These are phyloP conservation scores for Scorias spongiosa DNA, from an alignment of 2,329 filamentous ascomycete genomes.

Conservation along the genomic window DNA sequence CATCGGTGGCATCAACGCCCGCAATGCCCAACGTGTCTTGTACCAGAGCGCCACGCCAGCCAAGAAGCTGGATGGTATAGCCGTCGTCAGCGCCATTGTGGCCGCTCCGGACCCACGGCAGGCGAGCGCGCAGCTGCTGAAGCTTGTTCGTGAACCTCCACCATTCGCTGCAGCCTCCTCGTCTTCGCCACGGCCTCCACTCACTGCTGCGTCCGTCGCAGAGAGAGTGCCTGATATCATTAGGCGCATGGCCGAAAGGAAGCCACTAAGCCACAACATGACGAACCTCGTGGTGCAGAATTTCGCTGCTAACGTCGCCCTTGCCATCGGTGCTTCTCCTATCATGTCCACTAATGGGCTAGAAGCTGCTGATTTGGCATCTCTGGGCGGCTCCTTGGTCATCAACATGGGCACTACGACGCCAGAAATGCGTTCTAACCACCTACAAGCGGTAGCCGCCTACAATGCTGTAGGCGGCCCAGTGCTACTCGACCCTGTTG, in stretches of 20 bases:
- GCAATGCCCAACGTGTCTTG: conserved; percentile 59
- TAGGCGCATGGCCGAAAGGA: conserved; percentile 42
- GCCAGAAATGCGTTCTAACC: conserved; percentile 55
- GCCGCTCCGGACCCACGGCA: conserved; percentile 50
- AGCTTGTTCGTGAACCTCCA: conserved; percentile 35
- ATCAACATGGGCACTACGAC: conserved; percentile 93
- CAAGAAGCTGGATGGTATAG: conserved; percentile 63
- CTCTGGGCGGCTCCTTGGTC: conserved; percentile 62
- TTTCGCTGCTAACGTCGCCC: conserved; percentile 79
- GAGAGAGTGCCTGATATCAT: conserved; percentile 27
- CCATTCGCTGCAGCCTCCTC: conserved; percentile 15
- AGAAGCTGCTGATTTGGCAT: conserved; percentile 68
- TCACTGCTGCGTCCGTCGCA: conserved; percentile 14
- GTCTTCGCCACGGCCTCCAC: conserved; percentile 15
- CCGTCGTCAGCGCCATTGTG: conserved; percentile 80
- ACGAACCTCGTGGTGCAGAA: conserved; percentile 94
- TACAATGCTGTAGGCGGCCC: conserved; percentile 68
- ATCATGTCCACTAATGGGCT: conserved; percentile 86
- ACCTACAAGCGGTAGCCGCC: conserved; percentile 56
- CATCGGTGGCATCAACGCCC: conserved; percentile 74
- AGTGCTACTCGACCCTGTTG: conserved; percentile 78
- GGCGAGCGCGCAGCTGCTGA: conserved; percentile 44
- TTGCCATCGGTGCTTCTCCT: conserved; percentile 71
- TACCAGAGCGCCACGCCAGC: conserved; percentile 46
- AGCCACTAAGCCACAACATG: conserved; percentile 86